Percentiles rank a stretch among this genome's conserved stretches.
Conservation (phyloP, 768 basidiomycete species). For the Mycena maculata region DNA sequence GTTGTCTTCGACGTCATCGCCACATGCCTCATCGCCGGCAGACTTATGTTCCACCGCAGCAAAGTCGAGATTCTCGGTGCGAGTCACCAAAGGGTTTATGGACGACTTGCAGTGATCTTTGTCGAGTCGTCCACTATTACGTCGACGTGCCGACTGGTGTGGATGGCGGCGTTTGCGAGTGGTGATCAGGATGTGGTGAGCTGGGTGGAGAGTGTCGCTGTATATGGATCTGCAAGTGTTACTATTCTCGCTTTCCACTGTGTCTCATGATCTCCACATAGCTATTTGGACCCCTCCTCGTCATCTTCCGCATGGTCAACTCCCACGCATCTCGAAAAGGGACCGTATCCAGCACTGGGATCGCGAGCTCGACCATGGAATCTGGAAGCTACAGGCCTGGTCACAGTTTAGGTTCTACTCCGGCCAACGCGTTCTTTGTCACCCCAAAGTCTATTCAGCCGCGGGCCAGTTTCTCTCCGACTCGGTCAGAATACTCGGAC, state of each 20-base stretch:
- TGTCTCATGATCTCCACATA: no score
- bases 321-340: no score
- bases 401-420: no score
- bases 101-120: no score
- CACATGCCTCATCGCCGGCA: no score
- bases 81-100: slow-evolving; percentile 14
- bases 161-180: slow-evolving; percentile 27
- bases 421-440: slow-evolving; percentile 10
- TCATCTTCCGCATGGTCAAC: no score
- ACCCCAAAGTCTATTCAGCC: slow-evolving; percentile 17
- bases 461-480: slow-evolving; percentile 14
- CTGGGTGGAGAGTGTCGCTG: slow-evolving; percentile 23
- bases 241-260: no score
- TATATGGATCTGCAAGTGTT: no score
- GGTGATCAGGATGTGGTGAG: slow-evolving; percentile 15
- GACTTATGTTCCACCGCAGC: slow-evolving; percentile 15
- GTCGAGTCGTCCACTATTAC: slow-evolving; percentile 20
- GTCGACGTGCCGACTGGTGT: slow-evolving; percentile 27
- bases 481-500: slow-evolving; percentile 19
- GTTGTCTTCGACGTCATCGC: no score
- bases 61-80: slow-evolving; percentile 19
- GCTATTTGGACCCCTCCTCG: no score
- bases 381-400: slow-evolving; percentile 8
- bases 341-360: slow-evolving; percentile 10
- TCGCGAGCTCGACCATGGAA: slow-evolving; percentile 6